Evolutionary conservation across 495 filamentous ascomycete genomes (phyloP).

Genomic region (Penicillium herquei): DNA sequence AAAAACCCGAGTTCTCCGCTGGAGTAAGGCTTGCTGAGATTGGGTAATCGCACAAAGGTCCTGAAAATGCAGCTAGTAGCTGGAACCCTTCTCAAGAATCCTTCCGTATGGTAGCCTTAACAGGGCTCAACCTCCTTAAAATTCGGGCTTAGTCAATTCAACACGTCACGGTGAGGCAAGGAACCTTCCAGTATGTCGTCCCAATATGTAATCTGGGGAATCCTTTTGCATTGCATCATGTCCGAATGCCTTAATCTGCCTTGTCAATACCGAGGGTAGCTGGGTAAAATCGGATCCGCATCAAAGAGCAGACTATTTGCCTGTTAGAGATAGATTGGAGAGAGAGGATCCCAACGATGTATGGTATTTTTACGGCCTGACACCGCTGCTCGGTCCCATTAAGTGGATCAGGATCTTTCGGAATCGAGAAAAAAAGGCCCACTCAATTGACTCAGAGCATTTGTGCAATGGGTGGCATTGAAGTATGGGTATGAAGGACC

Average conservation of each 20-base stretch:
- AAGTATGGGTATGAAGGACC: neutral
- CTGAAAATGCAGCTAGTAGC: no score
- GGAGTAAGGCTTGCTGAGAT: no score
- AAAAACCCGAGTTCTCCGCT: no score
- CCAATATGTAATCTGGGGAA: neutral
- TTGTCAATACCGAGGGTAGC: neutral
- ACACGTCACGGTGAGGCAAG: constrained; percentile 4
- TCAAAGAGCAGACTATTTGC: neutral
- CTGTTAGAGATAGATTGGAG: constrained; percentile 6
- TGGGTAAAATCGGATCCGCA: neutral
- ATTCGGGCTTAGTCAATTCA: constrained; percentile 6
- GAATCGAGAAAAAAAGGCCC: constrained; percentile 12
- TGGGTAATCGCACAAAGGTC: no score
- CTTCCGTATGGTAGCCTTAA: neutral
- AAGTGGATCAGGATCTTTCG: constrained; percentile 21
- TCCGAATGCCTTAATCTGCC: no score
- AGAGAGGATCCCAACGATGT: neutral
- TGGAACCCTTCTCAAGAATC: no score
- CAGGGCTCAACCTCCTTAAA: neutral
- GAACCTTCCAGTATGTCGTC: neutral
- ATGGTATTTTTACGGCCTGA: constrained; percentile 7
- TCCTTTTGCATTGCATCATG: constrained; percentile 2
- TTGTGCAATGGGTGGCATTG: neutral
- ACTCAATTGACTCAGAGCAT: constrained; percentile 10
- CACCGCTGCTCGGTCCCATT: constrained; percentile 11